phyloP scores from a whole-genome alignment of 352 stramenopile genomes.

The Phytophthora sojae region DNA sequence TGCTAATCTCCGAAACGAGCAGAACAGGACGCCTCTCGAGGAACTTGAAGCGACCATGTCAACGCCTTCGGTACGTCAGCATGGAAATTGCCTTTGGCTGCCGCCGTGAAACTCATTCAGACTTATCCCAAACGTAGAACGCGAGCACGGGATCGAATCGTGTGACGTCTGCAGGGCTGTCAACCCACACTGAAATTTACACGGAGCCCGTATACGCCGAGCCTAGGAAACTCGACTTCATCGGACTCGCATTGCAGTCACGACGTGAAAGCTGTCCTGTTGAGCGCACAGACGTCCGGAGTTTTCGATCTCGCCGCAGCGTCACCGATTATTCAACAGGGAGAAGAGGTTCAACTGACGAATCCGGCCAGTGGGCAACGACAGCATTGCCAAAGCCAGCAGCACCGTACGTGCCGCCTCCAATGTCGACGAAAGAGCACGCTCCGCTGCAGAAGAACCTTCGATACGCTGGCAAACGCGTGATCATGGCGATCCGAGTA shows the following conservation, averaged over 20 bases:
- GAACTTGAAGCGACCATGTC: slow-evolving; percentile 51
- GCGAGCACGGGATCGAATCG: slow-evolving; percentile 20
- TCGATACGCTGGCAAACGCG: slow-evolving; percentile 65
- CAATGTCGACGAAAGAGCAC: background rate
- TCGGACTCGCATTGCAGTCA: slow-evolving; percentile 14
- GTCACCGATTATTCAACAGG: slow-evolving; percentile 22
- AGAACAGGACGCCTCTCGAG: slow-evolving; percentile 74
- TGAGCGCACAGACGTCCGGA: slow-evolving; percentile 28
- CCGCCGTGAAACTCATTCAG: background rate
- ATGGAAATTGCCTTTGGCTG: background rate
- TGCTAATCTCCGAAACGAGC: slow-evolving; percentile 68
- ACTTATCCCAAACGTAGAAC: background rate
- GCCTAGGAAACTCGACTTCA: slow-evolving; percentile 10
- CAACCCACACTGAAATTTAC: slow-evolving; percentile 3
- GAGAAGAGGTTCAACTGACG: slow-evolving; percentile 13
- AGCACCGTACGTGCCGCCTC: background rate
- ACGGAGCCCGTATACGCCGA: slow-evolving; percentile 7
- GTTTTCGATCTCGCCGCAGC: slow-evolving; percentile 32
- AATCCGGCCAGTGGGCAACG: slow-evolving; percentile 24
- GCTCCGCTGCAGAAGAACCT: slow-evolving; percentile 39
- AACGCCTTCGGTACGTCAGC: slow-evolving; percentile 39
- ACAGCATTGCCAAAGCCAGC: background rate
- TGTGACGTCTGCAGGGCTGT: slow-evolving; percentile 18
- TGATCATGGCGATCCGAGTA: slow-evolving; percentile 74
- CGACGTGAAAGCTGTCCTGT: slow-evolving; percentile 1